Percentiles rank a stretch among this genome's conserved stretches.
Evolutionary conservation across 1,284 basidiomycete species (phyloP).

Genomic region (Malassezia slooffiae): DNA sequence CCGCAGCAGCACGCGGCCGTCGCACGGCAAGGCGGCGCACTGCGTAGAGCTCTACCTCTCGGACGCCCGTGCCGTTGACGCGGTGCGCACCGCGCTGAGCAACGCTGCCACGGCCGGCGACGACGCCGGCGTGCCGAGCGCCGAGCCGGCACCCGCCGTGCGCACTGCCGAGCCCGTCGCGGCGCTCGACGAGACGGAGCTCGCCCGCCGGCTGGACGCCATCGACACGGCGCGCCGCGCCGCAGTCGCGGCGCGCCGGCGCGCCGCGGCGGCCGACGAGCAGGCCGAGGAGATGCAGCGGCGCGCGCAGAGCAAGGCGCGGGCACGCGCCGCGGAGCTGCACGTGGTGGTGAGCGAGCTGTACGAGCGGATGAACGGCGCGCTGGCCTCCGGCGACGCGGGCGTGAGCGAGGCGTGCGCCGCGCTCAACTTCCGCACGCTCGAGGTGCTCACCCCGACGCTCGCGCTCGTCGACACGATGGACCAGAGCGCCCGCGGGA

Average conservation of each 20-base stretch:
- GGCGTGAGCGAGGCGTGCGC: constrained; percentile 1
- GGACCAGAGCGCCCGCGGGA: not conserved
- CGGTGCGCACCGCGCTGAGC: constrained; percentile 13
- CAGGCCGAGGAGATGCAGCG: not conserved
- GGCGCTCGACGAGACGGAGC: constrained; percentile 4
- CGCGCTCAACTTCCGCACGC: constrained; percentile 10
- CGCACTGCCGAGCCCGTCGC: not conserved
- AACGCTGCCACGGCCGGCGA: constrained; percentile 9
- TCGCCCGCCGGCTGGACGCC: constrained; percentile 5
- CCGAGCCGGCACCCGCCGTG: not conserved
- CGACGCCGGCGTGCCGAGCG: not conserved
- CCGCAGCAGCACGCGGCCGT: too few relatives aligned
- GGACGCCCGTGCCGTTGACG: constrained; percentile 7
- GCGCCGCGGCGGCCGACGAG: constrained; percentile 1
- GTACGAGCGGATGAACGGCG: constrained; percentile 1
- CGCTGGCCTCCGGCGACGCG: constrained; percentile 1
- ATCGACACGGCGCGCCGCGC: constrained; percentile 9
- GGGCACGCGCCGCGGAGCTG: too few relatives aligned
- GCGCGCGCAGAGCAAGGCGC: too few relatives aligned
- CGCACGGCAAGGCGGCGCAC: too few relatives aligned
- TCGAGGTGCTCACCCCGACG: constrained; percentile 10
- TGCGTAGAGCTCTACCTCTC: constrained; percentile 13
- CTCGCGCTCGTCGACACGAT: constrained; percentile 8
- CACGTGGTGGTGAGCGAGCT: constrained; percentile 5
- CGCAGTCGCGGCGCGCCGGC: not conserved